Conservation (phyloP, 768 basidiomycete species). For the Tylopilus plumbeoviolaceoides region DNA sequence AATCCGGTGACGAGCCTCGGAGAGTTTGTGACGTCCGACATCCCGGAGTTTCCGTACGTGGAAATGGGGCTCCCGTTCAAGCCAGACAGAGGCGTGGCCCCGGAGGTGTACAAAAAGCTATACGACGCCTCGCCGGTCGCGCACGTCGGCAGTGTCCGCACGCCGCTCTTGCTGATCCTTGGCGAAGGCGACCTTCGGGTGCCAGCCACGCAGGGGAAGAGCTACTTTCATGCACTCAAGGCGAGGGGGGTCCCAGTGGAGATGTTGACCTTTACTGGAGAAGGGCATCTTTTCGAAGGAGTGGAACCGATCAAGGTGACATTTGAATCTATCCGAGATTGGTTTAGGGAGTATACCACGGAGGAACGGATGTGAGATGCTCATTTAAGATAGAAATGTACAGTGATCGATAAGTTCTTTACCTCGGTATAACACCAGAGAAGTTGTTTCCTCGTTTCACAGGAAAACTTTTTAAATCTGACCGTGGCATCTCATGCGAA, state of each 20-base stretch:
- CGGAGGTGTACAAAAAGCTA: slow-evolving; percentile 32
- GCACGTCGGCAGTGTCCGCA: slow-evolving; percentile 43
- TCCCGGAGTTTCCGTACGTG: slow-evolving; percentile 48
- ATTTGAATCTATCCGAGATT: neutral
- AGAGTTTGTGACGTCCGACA: slow-evolving; percentile 47
- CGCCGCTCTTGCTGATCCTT: slow-evolving; percentile 53
- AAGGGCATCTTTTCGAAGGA: neutral
- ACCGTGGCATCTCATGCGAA: no score
- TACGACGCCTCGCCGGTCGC: slow-evolving; percentile 44
- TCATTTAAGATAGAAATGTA: no score
- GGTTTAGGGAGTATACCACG: neutral
- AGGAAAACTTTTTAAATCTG: no score
- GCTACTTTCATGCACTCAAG: slow-evolving; percentile 61
- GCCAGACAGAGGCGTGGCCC: neutral
- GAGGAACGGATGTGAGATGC: neutral
- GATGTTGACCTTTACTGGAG: neutral
- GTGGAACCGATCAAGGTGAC: neutral
- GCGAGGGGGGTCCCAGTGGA: slow-evolving; percentile 15
- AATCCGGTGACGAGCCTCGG: slow-evolving; percentile 36
- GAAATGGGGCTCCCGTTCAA: slow-evolving; percentile 28
- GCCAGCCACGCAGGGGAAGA: slow-evolving; percentile 50
- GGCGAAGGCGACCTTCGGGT: slow-evolving; percentile 56
- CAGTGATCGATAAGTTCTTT: no score
- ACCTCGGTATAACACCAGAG: no score
- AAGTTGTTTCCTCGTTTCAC: no score